Base-by-base conservation (phyloP, 75 land plant species). In the Ceratopteris richardii region DNA sequence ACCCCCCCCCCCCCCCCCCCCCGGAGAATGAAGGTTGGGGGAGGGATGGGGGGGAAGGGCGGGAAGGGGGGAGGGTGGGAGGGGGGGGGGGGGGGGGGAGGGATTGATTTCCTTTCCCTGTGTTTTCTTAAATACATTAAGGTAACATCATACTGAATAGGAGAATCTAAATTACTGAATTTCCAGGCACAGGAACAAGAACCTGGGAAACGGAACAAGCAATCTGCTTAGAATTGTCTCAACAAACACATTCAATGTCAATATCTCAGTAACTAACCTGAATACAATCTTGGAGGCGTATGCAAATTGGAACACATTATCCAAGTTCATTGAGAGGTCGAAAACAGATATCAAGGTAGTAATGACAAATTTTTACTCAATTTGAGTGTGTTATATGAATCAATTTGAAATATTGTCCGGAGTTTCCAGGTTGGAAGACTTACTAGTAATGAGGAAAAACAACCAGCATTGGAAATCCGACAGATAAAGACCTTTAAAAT, bases 201-300 rank as follows among this genome's bases (percentile, higher is more conserved):
- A 20, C 3, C 12, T 11, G 37, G 7, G 9, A 33, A 33, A 33
- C 37, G 37, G 37, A 46, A 46, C 50, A 46, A 46, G 4, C 2
- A 6, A 5, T 21, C 50, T 3, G 14, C 13, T 52, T 13, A 52
- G 28, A 26, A 19, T 52, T 52, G 54, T 52, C 5, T 52, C 54
- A 4, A 52, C 29, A 19, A 52, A 13, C 54, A 19, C 27, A 24
- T 22, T 52, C 54, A 95, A 90, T 61, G 42, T 84, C 29, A 95
- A 95, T 67, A 40, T 86, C 54, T 86, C 99, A 27, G 82, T 75
- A 12, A 80, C 88, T 44, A 90, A 90, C 71, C 66, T 68, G 48
- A 95, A 95, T 67, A 76, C 82, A 78, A 48, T 95, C 25, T 47
- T 95, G 59, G 91, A 95, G 73, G 99, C 99, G 7, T 86, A 82